Evolutionary conservation across 768 basidiomycete species (phyloP), one percentile per base, ranked within the genome.

Genomic region (Lactarius hatsudake): DNA sequence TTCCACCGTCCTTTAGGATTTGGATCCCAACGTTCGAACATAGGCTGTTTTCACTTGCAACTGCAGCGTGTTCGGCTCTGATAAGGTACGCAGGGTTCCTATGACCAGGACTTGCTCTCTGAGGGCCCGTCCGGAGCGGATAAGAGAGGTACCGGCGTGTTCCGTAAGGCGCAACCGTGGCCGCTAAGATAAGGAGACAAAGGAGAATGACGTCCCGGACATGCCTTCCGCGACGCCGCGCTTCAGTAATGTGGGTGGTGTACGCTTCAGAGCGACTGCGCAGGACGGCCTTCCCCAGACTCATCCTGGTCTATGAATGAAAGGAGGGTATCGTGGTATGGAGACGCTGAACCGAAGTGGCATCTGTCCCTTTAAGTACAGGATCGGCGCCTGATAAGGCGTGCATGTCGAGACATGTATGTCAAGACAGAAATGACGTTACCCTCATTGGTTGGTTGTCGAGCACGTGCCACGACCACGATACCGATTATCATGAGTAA

Each of bases 21-120:
- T 86, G 78, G 1, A 97, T 86, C 3, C 96, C 96, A 58, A 97
- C 87, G 53, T 90, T 78, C 10, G 94, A 96, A 76, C 96, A 98
- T 23, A 87, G 78, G 70, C 84, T 82, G 76, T 95, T 94, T 79
- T 98, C 96, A 32, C 89, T 83, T 5, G 96, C 94, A 20, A 98
- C 95, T 0, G 94, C 96, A 5, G 92, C 96, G 69, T 89, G 78
- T 38, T 81, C 79, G 0, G 89, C 96, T 65, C 82, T 74, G 38
- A 84, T 80, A 40, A 88, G 79, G 70, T 85, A 87, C 20, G 82
- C 83, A 0, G 83, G 83, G 72, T 89, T 89, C 34, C 82, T 76
- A 30, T 51, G 62, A 10, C 45, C 28, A 28, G 10, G 51, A 6
- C 53, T 9, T 55, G 3, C 45, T 63, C 28, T 61, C 18, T n/a